Base-by-base conservation (phyloP, 2,329 filamentous ascomycete genomes). In the Pseudogymnoascus sp. region DNA sequence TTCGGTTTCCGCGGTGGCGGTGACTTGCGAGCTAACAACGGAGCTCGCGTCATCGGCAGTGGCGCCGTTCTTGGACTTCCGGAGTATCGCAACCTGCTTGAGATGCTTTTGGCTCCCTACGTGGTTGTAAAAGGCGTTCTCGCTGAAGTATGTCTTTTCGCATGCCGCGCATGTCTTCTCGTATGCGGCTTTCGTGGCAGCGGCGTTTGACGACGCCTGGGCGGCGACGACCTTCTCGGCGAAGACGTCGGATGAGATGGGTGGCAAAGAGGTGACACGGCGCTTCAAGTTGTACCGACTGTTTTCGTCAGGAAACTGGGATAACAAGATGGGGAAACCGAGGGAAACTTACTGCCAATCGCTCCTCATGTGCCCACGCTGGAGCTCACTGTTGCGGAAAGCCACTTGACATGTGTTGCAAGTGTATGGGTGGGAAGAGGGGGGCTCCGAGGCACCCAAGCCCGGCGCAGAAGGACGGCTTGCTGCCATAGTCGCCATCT, bases 381-480 rank as follows among this genome's bases (percentile, higher is more conserved):
- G 94, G 63, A 95, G 82, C 73, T 97, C 93, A 74, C 90, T 92
- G 73, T 91, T 92, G 68, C 93, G 88, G 78, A 97, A 99, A 61
- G 93, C 94, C 69, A 99, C 92, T 74, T 96, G 91, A 74, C 94
- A 99, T 63, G 92, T 94, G 77, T 97, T 99, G 85, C 94, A 99
- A 62, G 93, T 97, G 78, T 93, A 99, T 1, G 94, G 93, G 74
- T 97, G 91, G 26, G 87, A 81, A 33, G 83, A 73, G 19, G 74
- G 73, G 19, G 78, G 68, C 61, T 72, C 71, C 64, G 68, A 29
- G 26, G 65, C 59, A 16, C 64, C 62, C 23, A 63, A 41, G n/a
- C 63, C 60, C 33, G 65, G 60, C 61, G 68, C 70, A 61, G 68
- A 67, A 58, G 66, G 62, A 64, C 78, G 73, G 68, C 70, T 76